Evolutionary conservation across 768 basidiomycete genomes (phyloP), one percentile per base, ranked within the genome.

Genomic region (Calocybe indica): DNA sequence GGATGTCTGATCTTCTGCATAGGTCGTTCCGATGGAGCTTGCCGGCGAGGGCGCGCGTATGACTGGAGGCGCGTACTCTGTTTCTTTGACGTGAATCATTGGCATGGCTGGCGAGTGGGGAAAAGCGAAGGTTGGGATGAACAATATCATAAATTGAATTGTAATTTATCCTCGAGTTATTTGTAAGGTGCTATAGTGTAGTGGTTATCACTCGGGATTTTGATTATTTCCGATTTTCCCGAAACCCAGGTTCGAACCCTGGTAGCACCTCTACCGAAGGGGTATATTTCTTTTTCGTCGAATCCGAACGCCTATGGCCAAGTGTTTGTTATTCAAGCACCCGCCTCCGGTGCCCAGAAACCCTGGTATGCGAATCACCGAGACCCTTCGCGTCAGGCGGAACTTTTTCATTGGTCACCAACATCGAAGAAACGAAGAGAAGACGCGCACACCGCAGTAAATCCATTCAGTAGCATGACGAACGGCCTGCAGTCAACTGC

Each of bases 11-110:
- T 78, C 76, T 40, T 66, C 64, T 9, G 60, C 65, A 44, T 75
- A 74, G 1, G 65, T 54, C 11, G 74, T 77, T 37, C 76, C 76
- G 14, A 78, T 66, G 10, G 78, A 78, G 48, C 75, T 76, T 12
- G 76, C 69, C 9, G 76, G 76, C 7, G 78, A 80, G 2, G 76
- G 67, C 7, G 71, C 66, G 7, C 75, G 74, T 30, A 75, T 58
- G 15, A 75, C 69, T 28, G 74, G 73, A 12, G 71, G 65, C 5
- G 73, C 72, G 49, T 79, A 78, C 58, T 73, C 73, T 4, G 72
- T 67, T 47, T 66, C 60, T 43, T 65, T 63, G n/a, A 22, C 22
- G 22, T 50, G 56, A 37, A 55, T 60, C n/a, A 54, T 30, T 31
- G 59, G 48, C 61, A 60, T 62, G 11, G 30, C 9, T 32, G 22